Conservation (phyloP, 768 basidiomycete genomes). For the Leucocoprinus sp. region DNA sequence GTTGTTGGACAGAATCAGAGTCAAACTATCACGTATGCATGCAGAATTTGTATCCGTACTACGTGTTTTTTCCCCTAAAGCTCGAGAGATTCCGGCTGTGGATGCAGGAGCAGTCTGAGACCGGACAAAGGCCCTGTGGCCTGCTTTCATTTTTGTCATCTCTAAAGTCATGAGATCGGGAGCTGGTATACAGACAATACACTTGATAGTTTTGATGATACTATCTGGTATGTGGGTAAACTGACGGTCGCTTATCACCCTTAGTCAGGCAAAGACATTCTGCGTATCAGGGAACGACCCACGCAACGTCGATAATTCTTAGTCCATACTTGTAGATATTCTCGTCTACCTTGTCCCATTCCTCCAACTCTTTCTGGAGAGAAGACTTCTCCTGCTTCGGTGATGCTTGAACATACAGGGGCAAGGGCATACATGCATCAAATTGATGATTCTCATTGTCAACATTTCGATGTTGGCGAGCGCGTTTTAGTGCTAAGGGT, state of each 20-base stretch:
- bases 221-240: conserved; percentile 9
- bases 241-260: conserved; percentile 1
- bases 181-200: conserved; percentile 8
- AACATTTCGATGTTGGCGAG: conserved; percentile 4
- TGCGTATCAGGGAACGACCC: background rate
- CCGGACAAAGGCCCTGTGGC: conserved; percentile 15
- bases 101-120: conserved; percentile 20
- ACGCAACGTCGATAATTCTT: conserved; percentile 9
- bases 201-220: conserved; percentile 7
- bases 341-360: conserved; percentile 9
- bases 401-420: conserved; percentile 5
- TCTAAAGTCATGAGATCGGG: conserved; percentile 3
- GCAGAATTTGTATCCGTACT: conserved; percentile 14
- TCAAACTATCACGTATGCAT: conserved; percentile 28
- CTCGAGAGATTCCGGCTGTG: conserved; percentile 12
- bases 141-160: conserved; percentile 6
- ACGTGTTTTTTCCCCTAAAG: conserved; percentile 19
- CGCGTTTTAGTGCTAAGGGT: background rate
- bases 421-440: conserved; percentile 6
- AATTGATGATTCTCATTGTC: conserved; percentile 8
- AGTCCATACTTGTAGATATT: conserved; percentile 5
- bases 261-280: background rate
- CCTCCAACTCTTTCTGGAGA: conserved; percentile 1
- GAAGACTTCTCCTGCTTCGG: conserved; percentile 7
- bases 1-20: conserved; percentile 51